These are phyloP conservation scores for Penicillium fimorum DNA, from an alignment of 495 filamentous ascomycete genomes.

Conservation along the genomic window DNA sequence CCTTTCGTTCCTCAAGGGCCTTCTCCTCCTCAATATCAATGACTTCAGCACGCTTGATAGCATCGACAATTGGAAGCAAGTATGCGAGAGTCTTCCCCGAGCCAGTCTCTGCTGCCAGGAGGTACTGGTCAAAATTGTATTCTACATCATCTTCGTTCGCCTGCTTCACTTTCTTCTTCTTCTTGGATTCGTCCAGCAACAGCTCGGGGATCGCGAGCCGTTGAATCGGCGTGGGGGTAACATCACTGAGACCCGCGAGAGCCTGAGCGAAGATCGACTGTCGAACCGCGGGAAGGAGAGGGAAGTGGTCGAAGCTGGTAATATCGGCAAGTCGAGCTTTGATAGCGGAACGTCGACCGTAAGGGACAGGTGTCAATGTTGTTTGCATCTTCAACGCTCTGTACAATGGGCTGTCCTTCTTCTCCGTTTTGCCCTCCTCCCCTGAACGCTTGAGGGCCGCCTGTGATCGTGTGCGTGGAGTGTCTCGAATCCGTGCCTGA, in stretches of 20 bases:
- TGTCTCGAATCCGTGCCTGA: slow-evolving; percentile 54
- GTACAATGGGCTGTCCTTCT: slow-evolving; percentile 52
- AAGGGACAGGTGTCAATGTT: slow-evolving; percentile 68
- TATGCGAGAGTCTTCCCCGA: slow-evolving; percentile 97
- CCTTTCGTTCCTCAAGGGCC: slow-evolving; percentile 50
- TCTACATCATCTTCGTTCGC: slow-evolving; percentile 27
- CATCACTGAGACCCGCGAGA: slow-evolving; percentile 65
- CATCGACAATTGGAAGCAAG: slow-evolving; percentile 75
- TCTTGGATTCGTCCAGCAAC: slow-evolving; percentile 46
- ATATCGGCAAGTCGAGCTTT: slow-evolving; percentile 67
- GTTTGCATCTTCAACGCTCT: slow-evolving; percentile 97
- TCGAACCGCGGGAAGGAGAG: slow-evolving; percentile 68
- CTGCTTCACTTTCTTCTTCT: slow-evolving; percentile 27
- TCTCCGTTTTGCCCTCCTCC: slow-evolving; percentile 33
- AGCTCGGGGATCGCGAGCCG: slow-evolving; percentile 80
- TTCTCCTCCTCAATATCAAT: slow-evolving; percentile 55
- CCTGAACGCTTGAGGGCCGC: slow-evolving; percentile 42
- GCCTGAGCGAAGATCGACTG: slow-evolving; percentile 69
- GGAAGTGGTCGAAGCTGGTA: slow-evolving; percentile 77
- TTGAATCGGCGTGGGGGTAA: slow-evolving; percentile 84
- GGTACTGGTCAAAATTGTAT: slow-evolving; percentile 63
- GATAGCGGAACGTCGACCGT: slow-evolving; percentile 63
- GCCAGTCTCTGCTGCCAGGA: slow-evolving; percentile 93
- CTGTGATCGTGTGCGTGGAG: slow-evolving; percentile 37
- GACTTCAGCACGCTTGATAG: slow-evolving; percentile 74